These are phyloP conservation scores for Chondrostereum purpureum DNA, from an alignment of 1,284 basidiomycete genomes.

Conservation along the genomic window DNA sequence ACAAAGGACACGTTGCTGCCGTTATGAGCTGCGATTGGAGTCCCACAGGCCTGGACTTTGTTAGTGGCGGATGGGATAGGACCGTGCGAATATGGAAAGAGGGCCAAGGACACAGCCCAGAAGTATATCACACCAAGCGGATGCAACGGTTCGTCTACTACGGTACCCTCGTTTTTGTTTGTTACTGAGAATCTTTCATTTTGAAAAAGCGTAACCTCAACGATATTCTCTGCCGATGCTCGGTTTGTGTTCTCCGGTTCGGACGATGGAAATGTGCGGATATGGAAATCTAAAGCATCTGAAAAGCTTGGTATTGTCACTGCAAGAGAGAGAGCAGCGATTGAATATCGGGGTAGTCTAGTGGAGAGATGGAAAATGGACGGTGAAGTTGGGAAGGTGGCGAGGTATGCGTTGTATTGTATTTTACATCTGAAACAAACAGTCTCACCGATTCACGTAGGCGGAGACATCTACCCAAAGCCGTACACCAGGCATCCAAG, in stretches of 20 bases:
- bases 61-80: slow-evolving; percentile 94
- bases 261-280: slow-evolving; percentile 93
- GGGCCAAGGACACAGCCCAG: slow-evolving; percentile 76
- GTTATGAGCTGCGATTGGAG: slow-evolving; percentile 93
- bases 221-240: slow-evolving; percentile 83
- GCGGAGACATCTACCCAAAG: slow-evolving; percentile 83
- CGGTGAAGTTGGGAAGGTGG: slow-evolving; percentile 75
- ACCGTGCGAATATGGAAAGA: slow-evolving; percentile 93
- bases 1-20: slow-evolving; percentile 96
- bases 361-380: slow-evolving; percentile 88
- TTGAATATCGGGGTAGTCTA: slow-evolving; percentile 89
- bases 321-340: slow-evolving; percentile 85
- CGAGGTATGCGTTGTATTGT: slow-evolving; percentile 48
- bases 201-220: slow-evolving; percentile 63
- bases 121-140: slow-evolving; percentile 97
- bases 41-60: slow-evolving; percentile 94
- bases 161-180: neutral
- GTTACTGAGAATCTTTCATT: slow-evolving; percentile 19
- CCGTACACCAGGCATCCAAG: slow-evolving; percentile 82
- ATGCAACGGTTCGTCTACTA: slow-evolving; percentile 78
- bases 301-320: slow-evolving; percentile 91
- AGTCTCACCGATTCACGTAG: slow-evolving; percentile 28
- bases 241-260: slow-evolving; percentile 92
- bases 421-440: slow-evolving; percentile 6
- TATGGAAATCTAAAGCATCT: slow-evolving; percentile 94